Evolutionary conservation across 805 yeast genomes (phyloP), one percentile per base, ranked within the genome.

Genomic region (Saccharomycopsis oosterbeekiorum): DNA sequence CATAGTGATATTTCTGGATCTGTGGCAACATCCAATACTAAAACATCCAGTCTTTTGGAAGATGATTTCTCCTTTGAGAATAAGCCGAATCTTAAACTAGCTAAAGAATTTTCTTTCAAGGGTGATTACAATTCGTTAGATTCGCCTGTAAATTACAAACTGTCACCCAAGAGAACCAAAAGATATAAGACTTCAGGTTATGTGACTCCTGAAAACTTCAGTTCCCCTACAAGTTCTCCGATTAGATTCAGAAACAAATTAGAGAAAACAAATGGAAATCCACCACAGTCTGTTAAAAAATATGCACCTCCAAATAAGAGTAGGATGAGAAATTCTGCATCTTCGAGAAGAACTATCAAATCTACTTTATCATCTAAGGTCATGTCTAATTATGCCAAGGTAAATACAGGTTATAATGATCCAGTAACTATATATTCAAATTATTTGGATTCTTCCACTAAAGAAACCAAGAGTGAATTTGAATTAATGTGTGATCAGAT

Each of bases 161-260:
- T 59, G 19, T 60, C 63, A n/a, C 65, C 65, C 24, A 61, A 61
- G 34, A 58, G 65, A 42, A 63, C 56, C 24, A 63, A 63, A 51
- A 29, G 65, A 24, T 63, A 56, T 50, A 63, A 63, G 55, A 59
- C 63, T 10, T 58, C 65, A 17, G 61, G 61, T 4, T 62, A 62
- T 37, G 54, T 36, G 17, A 59, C 51, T n/a, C 51, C 55, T 10
- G 43, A 57, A 15, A 26, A 14, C 15, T 15, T 17, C 9, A 37
- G 36, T 8, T 57, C 61, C 5, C 61, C 61, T 26, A 55, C 55
- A 12, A 51, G 57, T 43, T 57, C 60, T 6, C 39, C 47, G 21
- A 24, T 51, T 2, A 58, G 21, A 36, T 17, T 21, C 26, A 51
- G 50, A 50, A 26, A 39, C n/a, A 59, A 55, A 24, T 36, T 55